phyloP scores from a whole-genome alignment of 2,329 filamentous ascomycete species.

The Arthrobotrys megalospora region DNA sequence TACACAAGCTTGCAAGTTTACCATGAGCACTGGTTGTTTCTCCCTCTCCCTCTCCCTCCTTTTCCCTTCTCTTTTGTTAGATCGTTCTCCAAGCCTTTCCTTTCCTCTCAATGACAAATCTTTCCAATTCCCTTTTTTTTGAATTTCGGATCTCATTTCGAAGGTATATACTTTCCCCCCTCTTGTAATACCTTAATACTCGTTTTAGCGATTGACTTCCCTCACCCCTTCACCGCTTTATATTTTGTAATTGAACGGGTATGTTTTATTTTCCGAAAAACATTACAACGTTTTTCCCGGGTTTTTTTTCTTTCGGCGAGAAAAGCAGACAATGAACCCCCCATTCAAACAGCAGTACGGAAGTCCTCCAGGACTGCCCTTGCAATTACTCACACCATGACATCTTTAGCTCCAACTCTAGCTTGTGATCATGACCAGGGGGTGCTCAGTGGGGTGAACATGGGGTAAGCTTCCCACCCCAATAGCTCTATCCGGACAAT shows the following conservation, averaged over 20 bases:
- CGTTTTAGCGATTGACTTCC: not conserved
- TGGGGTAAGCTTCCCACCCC: slow-evolving; percentile 29
- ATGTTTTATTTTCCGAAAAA: slow-evolving; percentile 51
- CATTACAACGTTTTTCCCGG: slow-evolving; percentile 33
- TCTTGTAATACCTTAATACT: slow-evolving; percentile 17
- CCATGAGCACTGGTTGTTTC: slow-evolving; percentile 37
- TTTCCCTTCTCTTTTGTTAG: slow-evolving; percentile 41
- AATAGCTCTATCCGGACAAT: slow-evolving; percentile 10
- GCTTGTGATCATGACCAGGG: slow-evolving; percentile 58
- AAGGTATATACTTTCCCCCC: slow-evolving; percentile 9
- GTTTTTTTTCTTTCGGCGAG: slow-evolving; percentile 25
- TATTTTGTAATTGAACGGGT: slow-evolving; percentile 21
- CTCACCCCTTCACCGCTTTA: not conserved
- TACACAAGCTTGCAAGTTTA: slow-evolving; percentile 1
- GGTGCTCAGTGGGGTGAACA: slow-evolving; percentile 27
- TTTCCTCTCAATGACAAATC: not conserved
- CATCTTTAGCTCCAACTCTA: slow-evolving; percentile 19
- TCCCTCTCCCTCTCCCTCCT: no score
- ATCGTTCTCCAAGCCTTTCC: not conserved
- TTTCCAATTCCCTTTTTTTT: not conserved
- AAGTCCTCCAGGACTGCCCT: not conserved
- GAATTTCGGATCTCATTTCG: not conserved
- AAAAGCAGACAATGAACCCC: not conserved
- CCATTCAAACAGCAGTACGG: not conserved
- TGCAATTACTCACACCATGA: slow-evolving; percentile 21